Evolutionary conservation across 176 grass and related monocot species (phyloP), one percentile per base, ranked within the genome.

Genomic region (Zoysia pacifica): DNA sequence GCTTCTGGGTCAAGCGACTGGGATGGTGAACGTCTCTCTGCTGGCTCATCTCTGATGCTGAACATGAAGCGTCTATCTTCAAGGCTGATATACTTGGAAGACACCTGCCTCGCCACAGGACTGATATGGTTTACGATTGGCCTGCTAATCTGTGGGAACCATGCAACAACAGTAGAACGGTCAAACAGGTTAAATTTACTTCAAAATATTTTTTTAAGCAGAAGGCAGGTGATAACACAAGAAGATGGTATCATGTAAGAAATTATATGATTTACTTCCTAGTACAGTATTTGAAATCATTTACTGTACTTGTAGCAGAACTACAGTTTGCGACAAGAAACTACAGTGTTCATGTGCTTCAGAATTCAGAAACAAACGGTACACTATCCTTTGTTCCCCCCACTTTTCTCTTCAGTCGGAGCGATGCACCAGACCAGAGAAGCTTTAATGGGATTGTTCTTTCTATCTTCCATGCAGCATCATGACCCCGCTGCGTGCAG

Each of bases 371-470:
- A 58, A 65, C 71, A 76, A 89, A 81, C 54, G 45, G 62, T 51
- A 81, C 60, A 44, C 72, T 47, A 4, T 14, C 43, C 70, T 39
- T 74, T 42, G 46, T 11, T 19, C 55, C 77, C 65, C 38, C 28
- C 73, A 74, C 62, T 28, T 77, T 48, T 53, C 72, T 68, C 28
- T 56, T n/a, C 76, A 84, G 59, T 38, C 70, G 48, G 75, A 70
- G 76, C 69, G 69, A 66, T 35, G 76, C 71, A 76, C 47, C 71
- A 28, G 28, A 28, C 28, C 28, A 74, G 86, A 67, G 72, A 65
- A 58, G 65, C 77, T 89, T 89, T 84, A 79, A 84, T 84, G 77
- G 16, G 52, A 48, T 89, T 62, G 73, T 72, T 89, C 66, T 58
- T 71, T 59, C 41, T 52, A 75, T 70, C 41, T 48, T 55, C 35